Conservation (phyloP, 805 yeast genomes). For the Wickerhamiella sorbophila region DNA sequence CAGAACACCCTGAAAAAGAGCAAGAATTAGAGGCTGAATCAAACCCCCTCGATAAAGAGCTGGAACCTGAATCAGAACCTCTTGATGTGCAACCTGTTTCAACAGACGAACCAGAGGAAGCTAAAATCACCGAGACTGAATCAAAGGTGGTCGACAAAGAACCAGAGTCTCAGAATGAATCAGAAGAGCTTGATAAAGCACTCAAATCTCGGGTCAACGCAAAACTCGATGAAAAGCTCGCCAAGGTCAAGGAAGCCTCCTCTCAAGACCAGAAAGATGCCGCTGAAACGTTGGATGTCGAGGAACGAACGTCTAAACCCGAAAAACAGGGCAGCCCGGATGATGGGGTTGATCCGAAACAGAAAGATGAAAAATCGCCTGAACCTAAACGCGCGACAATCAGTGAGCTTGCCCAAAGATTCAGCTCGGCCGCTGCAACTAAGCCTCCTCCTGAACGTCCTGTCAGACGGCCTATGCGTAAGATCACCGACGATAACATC, state of each 20-base stretch:
- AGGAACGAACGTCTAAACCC: too few species aligned
- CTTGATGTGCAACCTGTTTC: too few species aligned
- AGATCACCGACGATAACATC: neutral
- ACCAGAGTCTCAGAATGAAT: conserved; percentile 5
- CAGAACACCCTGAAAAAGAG: too few species aligned
- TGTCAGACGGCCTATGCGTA: conserved; percentile 1
- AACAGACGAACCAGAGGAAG: neutral
- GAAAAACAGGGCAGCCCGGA: too few species aligned
- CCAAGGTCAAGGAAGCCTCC: too few species aligned
- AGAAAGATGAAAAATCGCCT: too few species aligned
- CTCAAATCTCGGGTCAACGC: neutral
- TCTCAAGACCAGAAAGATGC: too few species aligned
- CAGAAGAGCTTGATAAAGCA: conserved; percentile 2
- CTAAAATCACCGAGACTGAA: neutral
- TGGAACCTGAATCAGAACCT: too few species aligned
- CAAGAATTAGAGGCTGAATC: too few species aligned
- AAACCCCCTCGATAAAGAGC: too few species aligned
- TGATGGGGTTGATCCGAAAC: too few species aligned
- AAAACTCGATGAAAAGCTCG: neutral
- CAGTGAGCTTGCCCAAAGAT: conserved; percentile 5
- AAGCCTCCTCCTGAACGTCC: conserved; percentile 6
- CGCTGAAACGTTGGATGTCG: too few species aligned
- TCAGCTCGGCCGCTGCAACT: conserved; percentile 10
- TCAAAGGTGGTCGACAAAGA: neutral
- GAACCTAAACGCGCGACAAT: neutral